These are phyloP conservation scores for Vitis rupestris DNA, from an alignment of 164 flowering plant species.

Conservation along the genomic window DNA sequence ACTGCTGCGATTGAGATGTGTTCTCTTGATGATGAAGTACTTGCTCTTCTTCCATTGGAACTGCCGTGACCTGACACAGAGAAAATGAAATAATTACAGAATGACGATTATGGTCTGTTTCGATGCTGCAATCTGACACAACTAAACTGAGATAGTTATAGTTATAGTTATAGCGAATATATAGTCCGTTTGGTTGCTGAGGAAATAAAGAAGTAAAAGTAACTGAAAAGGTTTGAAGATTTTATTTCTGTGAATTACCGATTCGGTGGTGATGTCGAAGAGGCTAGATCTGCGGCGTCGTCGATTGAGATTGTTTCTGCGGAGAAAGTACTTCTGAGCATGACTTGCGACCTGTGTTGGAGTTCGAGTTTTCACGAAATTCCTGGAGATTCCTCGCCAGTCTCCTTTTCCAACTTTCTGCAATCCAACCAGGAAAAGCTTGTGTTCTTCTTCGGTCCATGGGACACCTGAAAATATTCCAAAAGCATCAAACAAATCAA, in stretches of 20 bases:
- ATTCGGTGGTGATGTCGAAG: slow-evolving; percentile 77
- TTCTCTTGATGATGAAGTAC: slow-evolving; percentile 22
- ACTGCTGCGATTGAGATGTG: slow-evolving; percentile 13
- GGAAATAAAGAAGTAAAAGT: too few relatives aligned
- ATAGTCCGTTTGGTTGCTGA: too few relatives aligned
- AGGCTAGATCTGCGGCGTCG: slow-evolving; percentile 76
- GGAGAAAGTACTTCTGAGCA: slow-evolving; percentile 77
- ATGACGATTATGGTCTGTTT: slow-evolving; percentile 3
- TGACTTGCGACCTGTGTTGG: slow-evolving; percentile 84
- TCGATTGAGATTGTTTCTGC: slow-evolving; percentile 55
- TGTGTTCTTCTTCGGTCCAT: slow-evolving; percentile 85
- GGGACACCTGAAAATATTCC: slow-evolving; percentile 49
- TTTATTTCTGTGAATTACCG: slow-evolving; percentile 28
- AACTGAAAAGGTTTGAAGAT: too few relatives aligned
- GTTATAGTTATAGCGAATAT: too few relatives aligned
- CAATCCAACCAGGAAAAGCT: slow-evolving; percentile 61
- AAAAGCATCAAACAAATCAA: neutral
- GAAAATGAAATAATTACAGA: neutral
- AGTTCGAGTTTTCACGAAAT: slow-evolving; percentile 70
- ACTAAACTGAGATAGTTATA: too few relatives aligned
- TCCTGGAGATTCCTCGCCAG: slow-evolving; percentile 77
- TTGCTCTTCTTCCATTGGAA: slow-evolving; percentile 36
- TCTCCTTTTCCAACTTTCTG: slow-evolving; percentile 79
- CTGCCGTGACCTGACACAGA: slow-evolving; percentile 33
- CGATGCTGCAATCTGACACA: too few relatives aligned